These are phyloP conservation scores for Penicillium malachiteum DNA, from an alignment of 495 filamentous ascomycete genomes.

Conservation along the genomic window DNA sequence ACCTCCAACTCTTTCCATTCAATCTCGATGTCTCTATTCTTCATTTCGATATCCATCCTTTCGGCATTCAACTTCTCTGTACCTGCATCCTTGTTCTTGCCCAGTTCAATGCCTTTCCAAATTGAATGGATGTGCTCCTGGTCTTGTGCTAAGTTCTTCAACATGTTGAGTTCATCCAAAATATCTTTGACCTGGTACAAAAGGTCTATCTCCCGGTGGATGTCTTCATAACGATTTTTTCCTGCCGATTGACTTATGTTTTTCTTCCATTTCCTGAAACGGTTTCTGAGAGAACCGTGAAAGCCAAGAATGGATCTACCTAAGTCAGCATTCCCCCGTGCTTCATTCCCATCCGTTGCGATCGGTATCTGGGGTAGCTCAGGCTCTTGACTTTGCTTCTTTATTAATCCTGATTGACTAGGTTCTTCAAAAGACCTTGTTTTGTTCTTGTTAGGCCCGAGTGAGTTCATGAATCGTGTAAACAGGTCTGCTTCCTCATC, in stretches of 20 bases:
- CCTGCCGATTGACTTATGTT: neutral
- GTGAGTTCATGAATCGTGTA: constrained; percentile 16
- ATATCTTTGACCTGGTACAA: constrained; percentile 28
- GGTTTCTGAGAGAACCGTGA: neutral
- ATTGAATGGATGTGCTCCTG: constrained; percentile 22
- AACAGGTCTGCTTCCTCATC: constrained; percentile 12
- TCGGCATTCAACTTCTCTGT: too few species aligned
- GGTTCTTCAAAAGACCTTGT: neutral
- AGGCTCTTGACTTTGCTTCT: neutral
- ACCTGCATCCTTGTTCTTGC: too few species aligned
- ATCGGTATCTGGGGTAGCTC: neutral
- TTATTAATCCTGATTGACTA: neutral
- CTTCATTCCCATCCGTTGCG: too few species aligned
- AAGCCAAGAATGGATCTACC: neutral
- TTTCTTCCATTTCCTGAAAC: neutral
- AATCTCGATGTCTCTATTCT: neutral
- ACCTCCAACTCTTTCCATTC: neutral
- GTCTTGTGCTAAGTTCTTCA: constrained; percentile 27
- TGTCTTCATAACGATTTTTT: constrained; percentile 12
- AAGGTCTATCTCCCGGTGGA: constrained; percentile 21
- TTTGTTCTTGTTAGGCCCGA: constrained; percentile 6
- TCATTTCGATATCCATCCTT: too few species aligned
- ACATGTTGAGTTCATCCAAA: constrained; percentile 30
- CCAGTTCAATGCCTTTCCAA: constrained; percentile 6
- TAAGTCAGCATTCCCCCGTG: too few species aligned